Evolutionary conservation across 2,329 filamentous ascomycete species (phyloP), one percentile per base, ranked within the genome.

Genomic region (Xylariaceae sp.): DNA sequence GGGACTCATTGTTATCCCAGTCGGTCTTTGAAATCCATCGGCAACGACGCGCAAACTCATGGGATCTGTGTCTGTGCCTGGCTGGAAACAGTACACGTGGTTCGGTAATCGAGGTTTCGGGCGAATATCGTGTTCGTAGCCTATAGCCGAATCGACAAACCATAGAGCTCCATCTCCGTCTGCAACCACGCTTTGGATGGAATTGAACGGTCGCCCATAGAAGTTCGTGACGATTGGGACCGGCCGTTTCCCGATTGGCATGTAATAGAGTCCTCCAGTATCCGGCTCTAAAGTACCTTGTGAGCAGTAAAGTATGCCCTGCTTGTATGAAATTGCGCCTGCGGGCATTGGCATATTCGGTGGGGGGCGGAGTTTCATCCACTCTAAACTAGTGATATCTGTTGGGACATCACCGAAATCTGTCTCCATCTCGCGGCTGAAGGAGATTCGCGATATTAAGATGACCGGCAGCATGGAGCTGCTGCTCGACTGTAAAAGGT

Each of bases 141-240:
- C 76, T 47, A 72, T 69, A 22, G 64, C 65, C 0, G 74, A 70
- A 59, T 80, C 77, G 0, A 76, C 78, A 57, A 80, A 80, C 76
- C 76, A 80, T 11, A 80, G 59, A 0, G 65, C 62, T 1, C 72
- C 72, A 53, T 76, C 72, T 1, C 31, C 38, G 2, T 71, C 67
- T 11, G 70, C 61, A 1, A 69, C 65, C 3, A 77, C 73, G 53
- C 72, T 71, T 55, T 75, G 74, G 19, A 73, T 67, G 31, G 72
- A 76, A 64, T 78, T 79, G 62, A 80, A 78, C 6, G 73, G 71
- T 28, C 69, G 66, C 10, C 72, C 72, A 46, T 73, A 71, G 63
- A 71, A 79, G 33, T 68, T 70, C 6, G 70, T 73, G 5, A 75
- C 62, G n/a, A 78, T 43, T 1, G 70, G 57, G 18, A 58, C 48